Percentiles rank a stretch among this genome's conserved stretches.
Conservation (phyloP, 768 basidiomycete species). For the Phanerochaete carnosa region DNA sequence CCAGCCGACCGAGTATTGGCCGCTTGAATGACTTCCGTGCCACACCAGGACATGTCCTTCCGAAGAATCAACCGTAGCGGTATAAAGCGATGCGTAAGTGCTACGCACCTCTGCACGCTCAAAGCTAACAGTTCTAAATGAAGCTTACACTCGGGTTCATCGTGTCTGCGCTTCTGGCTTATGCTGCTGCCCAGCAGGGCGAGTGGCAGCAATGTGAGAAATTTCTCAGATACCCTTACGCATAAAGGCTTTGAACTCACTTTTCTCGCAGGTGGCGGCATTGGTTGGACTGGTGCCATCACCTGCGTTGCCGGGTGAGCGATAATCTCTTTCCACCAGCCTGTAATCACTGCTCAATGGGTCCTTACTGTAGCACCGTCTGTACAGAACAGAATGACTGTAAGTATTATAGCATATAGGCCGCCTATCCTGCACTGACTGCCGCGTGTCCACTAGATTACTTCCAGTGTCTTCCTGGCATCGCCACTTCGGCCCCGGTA, state of each 20-base stretch:
- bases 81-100: background rate
- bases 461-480: slow-evolving; percentile 36
- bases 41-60: background rate
- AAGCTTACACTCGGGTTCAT: background rate
- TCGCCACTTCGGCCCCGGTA: background rate
- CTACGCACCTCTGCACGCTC: background rate
- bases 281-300: slow-evolving; percentile 39
- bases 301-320: slow-evolving; percentile 39
- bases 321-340: background rate
- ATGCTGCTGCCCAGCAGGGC: background rate
- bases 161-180: background rate
- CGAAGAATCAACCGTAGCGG: background rate
- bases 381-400: slow-evolving; percentile 30
- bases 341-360: background rate
- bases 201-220: slow-evolving; percentile 11
- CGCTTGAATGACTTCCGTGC: background rate
- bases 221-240: background rate
- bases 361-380: slow-evolving; percentile 9
- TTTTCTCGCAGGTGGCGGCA: slow-evolving; percentile 20
- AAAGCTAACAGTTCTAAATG: background rate
- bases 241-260: background rate
- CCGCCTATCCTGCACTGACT: background rate
- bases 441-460: slow-evolving; percentile 27
- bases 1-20: background rate
- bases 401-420: slow-evolving; percentile 4